These are phyloP conservation scores for Urostyla sp. DNA, from an alignment of 73 alveolate genomes.

Conservation along the genomic window DNA sequence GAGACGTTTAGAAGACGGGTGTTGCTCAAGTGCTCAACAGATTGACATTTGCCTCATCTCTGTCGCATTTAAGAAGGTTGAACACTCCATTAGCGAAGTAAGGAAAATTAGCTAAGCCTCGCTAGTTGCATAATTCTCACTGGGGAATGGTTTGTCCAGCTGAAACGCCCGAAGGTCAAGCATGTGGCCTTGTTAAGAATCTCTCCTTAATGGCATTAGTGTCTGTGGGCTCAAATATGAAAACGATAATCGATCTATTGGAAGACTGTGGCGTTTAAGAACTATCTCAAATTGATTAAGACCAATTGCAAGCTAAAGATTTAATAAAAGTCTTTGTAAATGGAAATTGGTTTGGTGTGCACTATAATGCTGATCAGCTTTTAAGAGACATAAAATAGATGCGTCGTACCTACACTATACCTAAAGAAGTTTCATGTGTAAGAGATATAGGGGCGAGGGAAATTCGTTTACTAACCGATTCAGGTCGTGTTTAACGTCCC, in stretches of 20 bases:
- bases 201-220: conserved; percentile 96
- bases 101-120: conserved; percentile 98
- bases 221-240: conserved; percentile 86
- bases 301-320: background rate
- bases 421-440: conserved; percentile 96
- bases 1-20: conserved; percentile 97
- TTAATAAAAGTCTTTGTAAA: conserved; percentile 92
- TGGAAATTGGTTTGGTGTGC: conserved; percentile 96
- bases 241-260: conserved; percentile 65
- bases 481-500: conserved; percentile 97
- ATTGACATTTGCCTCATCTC: conserved; percentile 96
- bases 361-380: conserved; percentile 87
- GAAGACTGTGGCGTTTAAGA: conserved; percentile 85
- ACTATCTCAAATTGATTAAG: background rate
- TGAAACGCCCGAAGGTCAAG: conserved; percentile 99
- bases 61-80: conserved; percentile 96
- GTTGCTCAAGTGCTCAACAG: conserved; percentile 98
- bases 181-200: conserved; percentile 99
- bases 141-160: conserved; percentile 99
- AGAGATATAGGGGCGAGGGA: conserved; percentile 93
- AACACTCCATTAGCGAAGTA: conserved; percentile 96
- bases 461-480: conserved; percentile 94
- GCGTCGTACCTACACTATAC: conserved; percentile 85
- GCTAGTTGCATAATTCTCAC: conserved; percentile 99
- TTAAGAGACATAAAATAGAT: conserved; percentile 69